Conservation (phyloP, 2,329 filamentous ascomycete species). For the Trichoderma citrinoviride region DNA sequence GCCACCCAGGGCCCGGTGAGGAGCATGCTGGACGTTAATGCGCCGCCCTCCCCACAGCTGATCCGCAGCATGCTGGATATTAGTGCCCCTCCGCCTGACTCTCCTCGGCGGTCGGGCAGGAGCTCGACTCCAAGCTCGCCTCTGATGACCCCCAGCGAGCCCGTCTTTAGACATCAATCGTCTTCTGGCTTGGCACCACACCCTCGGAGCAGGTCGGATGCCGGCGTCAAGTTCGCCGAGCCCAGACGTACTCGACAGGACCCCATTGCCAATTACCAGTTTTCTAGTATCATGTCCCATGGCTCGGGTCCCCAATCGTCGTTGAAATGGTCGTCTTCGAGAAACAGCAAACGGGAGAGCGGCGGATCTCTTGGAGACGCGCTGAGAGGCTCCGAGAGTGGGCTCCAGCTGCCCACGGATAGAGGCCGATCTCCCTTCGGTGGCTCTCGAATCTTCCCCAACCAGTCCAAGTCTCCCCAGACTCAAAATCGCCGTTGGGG, state of each 20-base stretch:
- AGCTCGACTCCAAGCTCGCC: slow-evolving; percentile 38
- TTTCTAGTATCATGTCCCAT: slow-evolving; percentile 56
- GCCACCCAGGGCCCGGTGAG: slow-evolving; percentile 56
- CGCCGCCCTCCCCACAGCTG: slow-evolving; percentile 39
- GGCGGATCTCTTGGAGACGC: slow-evolving; percentile 48
- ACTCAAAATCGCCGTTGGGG: slow-evolving; percentile 44
- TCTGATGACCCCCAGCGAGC: slow-evolving; percentile 23
- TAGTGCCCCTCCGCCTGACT: slow-evolving; percentile 38
- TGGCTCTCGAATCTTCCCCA: slow-evolving; percentile 33
- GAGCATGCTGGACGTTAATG: slow-evolving; percentile 63
- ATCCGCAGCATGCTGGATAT: slow-evolving; percentile 55
- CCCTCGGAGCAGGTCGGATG: slow-evolving; percentile 57
- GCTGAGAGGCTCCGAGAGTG: slow-evolving; percentile 41
- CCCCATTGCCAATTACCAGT: slow-evolving; percentile 57
- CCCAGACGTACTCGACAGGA: slow-evolving; percentile 37
- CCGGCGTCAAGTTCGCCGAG: slow-evolving; percentile 45
- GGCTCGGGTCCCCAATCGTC: slow-evolving; percentile 47
- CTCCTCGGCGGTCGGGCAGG: slow-evolving; percentile 28
- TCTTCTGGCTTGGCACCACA: slow-evolving; percentile 32
- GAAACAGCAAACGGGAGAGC: slow-evolving; percentile 32
- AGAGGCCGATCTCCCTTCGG: slow-evolving; percentile 43
- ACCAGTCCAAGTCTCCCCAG: slow-evolving; percentile 53
- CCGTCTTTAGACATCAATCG: slow-evolving; percentile 25
- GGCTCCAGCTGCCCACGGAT: slow-evolving; percentile 49
- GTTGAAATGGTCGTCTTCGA: slow-evolving; percentile 50